Evolutionary conservation across 768 basidiomycete species (phyloP), one percentile per base, ranked within the genome.

Genomic region (Lactifluus rugatus): DNA sequence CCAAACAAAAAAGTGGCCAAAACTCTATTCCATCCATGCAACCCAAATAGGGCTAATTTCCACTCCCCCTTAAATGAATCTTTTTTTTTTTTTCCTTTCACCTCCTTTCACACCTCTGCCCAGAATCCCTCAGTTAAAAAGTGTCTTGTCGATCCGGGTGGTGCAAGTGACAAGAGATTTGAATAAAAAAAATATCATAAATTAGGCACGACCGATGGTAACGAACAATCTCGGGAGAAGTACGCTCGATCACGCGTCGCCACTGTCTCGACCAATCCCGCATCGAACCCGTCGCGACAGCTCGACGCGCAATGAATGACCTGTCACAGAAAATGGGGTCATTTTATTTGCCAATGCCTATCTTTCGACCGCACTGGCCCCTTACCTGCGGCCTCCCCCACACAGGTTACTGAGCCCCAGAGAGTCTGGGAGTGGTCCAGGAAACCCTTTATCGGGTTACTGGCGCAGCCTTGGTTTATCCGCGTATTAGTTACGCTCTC

Each of bases 1-100:
- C 69, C 71, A 71, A 72, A 72, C 71, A 72, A 72, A 58, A 61
- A 34, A 39, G 66, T 67, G 67, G 69, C 67, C 66, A 62, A 66
- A 62, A 66, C 68, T 68, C 62, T 66, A 66, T 62, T 67, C 60
- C 52, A 54, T 39, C 57, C 69, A 47, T 39, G 34, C 48, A 31
- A 28, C 26, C 54, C 50, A 49, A 44, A 45, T 59, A 45, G 19
- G 32, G 52, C 42, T 31, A 54, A 26, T 25, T 28, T 45, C 47
- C 42, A 46, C 34, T n/a, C n/a, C n/a, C 39, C 52, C 49, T 25
- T 39, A 21, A 28, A 42, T 49, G 14, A 39, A 36, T 48, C 26
- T 32, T 56, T 49, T n/a, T 8, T 39, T 19, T 14, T 28, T 23
- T 17, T 32, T 17, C 31, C 28, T 23, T 25, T 10, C 16, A 14